Conservation (phyloP, 129 eudicot species). For the Erigeron canadensis region DNA sequence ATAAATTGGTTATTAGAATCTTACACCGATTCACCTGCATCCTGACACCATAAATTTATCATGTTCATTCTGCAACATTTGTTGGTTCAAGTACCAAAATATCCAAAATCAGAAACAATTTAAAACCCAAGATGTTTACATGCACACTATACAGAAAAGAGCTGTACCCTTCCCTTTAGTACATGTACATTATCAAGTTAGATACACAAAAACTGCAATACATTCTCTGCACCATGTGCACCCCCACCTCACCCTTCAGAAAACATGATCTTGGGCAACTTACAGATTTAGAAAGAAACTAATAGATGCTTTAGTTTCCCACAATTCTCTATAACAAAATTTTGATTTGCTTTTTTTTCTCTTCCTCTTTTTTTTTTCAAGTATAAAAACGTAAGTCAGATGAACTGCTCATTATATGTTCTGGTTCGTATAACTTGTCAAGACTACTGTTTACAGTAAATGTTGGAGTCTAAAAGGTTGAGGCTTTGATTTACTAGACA, state of each 20-base stretch:
- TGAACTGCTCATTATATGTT: no score
- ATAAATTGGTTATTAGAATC: no score
- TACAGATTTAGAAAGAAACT: constrained; percentile 4
- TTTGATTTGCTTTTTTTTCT: no score
- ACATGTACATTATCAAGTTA: constrained; percentile 9
- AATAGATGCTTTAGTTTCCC: background rate
- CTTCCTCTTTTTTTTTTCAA: no score
- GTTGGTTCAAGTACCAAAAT: constrained; percentile 26
- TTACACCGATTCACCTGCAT: no score
- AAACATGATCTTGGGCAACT: constrained; percentile 1
- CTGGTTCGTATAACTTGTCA: no score
- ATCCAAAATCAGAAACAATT: constrained; percentile 12
- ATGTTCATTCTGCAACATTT: constrained; percentile 16
- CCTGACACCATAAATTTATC: background rate
- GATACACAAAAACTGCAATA: constrained; percentile 2
- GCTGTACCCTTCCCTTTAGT: constrained; percentile 10
- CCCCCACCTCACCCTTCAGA: background rate
- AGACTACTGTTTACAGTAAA: no score
- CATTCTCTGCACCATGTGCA: constrained; percentile 15
- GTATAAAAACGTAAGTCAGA: no score
- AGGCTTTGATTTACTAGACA: no score
- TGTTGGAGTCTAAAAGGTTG: no score
- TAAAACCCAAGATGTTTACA: background rate
- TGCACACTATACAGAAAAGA: constrained; percentile 7
- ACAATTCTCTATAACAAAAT: background rate